phyloP scores from a whole-genome alignment of 2,329 filamentous ascomycete genomes.

The Myriosclerotinia scirpicola region DNA sequence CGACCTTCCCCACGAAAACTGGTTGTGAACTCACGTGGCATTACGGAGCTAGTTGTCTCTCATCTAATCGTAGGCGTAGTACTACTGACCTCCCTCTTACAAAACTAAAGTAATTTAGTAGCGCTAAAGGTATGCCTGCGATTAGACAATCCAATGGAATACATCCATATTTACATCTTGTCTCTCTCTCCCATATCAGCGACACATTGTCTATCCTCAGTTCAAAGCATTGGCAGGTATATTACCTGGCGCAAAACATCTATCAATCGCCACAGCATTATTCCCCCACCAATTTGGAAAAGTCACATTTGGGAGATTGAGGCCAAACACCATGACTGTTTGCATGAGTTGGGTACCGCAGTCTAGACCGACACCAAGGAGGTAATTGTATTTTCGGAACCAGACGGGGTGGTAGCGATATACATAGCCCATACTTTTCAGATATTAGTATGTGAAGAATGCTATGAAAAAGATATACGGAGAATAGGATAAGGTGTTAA shows the following conservation, averaged over 20 bases:
- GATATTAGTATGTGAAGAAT: background rate
- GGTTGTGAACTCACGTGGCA: no score
- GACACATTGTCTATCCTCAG: background rate
- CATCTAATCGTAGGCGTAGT: no score
- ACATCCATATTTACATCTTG: no score
- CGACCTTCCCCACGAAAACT: no score
- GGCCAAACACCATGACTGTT: slow-evolving; percentile 65
- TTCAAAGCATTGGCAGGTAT: slow-evolving; percentile 4
- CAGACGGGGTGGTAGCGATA: slow-evolving; percentile 47
- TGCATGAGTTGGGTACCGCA: slow-evolving; percentile 66
- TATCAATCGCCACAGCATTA: slow-evolving; percentile 31
- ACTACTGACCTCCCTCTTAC: no score
- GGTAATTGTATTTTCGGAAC: slow-evolving; percentile 79
- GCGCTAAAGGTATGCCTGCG: no score
- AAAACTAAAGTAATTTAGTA: no score
- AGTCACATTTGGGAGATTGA: slow-evolving; percentile 35
- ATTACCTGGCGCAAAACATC: slow-evolving; percentile 35
- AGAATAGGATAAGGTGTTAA: background rate
- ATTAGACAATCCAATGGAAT: no score
- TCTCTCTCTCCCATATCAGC: background rate
- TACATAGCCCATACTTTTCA: slow-evolving; percentile 17
- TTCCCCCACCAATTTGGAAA: slow-evolving; percentile 42
- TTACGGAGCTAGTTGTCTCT: no score
- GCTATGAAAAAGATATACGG: background rate
- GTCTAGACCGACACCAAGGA: slow-evolving; percentile 71